Conservation (phyloP, 2,329 filamentous ascomycete genomes). For the Cytospora leucostoma region DNA sequence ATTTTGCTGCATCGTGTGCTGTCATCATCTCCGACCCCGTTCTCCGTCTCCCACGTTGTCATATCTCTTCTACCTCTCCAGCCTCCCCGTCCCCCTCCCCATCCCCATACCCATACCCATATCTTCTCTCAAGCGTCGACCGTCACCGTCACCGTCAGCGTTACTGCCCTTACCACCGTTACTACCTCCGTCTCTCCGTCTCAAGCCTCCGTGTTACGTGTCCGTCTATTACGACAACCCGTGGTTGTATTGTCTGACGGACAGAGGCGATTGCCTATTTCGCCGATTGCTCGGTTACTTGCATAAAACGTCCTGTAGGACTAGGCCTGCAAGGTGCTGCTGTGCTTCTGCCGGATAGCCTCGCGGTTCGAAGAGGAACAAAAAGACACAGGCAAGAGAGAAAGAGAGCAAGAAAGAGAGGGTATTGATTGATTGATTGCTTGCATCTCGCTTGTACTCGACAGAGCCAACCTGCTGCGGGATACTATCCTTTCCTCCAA, state of each 20-base stretch:
- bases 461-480: conserved; percentile 2
- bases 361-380: neutral
- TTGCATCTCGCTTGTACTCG: conserved; percentile 9
- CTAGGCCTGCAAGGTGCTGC: neutral
- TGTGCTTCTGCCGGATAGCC: neutral
- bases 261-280: neutral
- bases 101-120: neutral
- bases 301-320: neutral
- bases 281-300: neutral
- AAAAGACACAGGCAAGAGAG: neutral
- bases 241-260: neutral
- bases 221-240: neutral
- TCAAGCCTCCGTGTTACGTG: neutral
- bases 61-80: neutral
- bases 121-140: neutral
- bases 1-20: conserved; percentile 5
- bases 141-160: neutral
- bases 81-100: conserved; percentile 4
- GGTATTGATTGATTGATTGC: neutral
- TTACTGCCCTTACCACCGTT: too few species aligned
- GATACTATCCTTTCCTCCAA: conserved; percentile 1
- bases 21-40: neutral
- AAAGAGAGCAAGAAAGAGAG: neutral
- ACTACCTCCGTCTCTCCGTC: neutral
- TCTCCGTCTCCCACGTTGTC: neutral